Base-by-base conservation (phyloP, 768 basidiomycete genomes). In the Daedaleopsis nitida region DNA sequence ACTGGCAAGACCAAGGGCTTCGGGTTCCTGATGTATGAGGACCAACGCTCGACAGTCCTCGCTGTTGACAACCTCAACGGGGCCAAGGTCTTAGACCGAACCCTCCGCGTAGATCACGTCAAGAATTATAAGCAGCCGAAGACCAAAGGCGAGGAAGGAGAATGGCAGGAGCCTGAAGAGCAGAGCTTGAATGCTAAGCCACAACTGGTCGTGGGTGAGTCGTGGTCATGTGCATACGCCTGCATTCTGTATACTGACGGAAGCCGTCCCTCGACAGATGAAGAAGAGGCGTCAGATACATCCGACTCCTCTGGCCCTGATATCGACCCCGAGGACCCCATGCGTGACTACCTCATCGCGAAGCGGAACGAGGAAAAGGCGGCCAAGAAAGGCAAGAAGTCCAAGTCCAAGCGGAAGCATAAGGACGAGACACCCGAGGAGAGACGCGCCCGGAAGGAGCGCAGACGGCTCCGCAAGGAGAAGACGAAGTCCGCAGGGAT, bases 21-120 rank as follows among this genome's bases (percentile, higher is more conserved):
- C 72, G 96, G 86, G 10, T 99, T 98, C 78, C 80, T 98, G 64
- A 98, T 98, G 97, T 99, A 98, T 74, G 94, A 96, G 76, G 95
- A 99, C 74, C 97, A 99, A 76, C 85, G 94, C 51, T 96, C 94
- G 61, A 99, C 97, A 7, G 74, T 98, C 53, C 82, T 99, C 52
- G 97, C 97, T 10, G 96, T 99, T 63, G 97, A 99, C 78, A 99
- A 99, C 78, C 86, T 99, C 75, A 98, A 97, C 70, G 97, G 97
- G 44, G 92, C 95, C 50, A 86, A 86, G 56, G 89, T 98, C 44
- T 78, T 97, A 35, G 93, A 90, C 16, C 81, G 88, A 67, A 96
- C 87, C 2, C 78, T 99, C 53, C 87, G 95, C 17, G 97, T 98
- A 43, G 94, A 98, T 72, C 92, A 95, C 69, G 91, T 92, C 64